Evolutionary conservation across 1,284 basidiomycete species (phyloP).

Genomic region (Heterobasidion occidentale): DNA sequence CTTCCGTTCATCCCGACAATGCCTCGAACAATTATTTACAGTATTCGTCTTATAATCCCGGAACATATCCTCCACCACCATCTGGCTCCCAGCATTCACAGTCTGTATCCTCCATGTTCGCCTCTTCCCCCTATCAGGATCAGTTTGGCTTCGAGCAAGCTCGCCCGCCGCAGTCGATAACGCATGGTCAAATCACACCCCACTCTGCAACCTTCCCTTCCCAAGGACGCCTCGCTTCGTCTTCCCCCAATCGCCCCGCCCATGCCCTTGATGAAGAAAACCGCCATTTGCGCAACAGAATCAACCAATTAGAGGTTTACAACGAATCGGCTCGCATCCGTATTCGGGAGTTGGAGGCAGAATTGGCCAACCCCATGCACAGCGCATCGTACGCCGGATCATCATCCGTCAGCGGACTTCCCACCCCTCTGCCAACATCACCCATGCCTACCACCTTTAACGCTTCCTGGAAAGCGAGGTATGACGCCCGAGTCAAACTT

Average conservation of each 20-base stretch:
- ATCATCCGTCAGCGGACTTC: constrained; percentile 18
- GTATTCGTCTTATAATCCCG: constrained; percentile 17
- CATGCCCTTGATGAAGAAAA: constrained; percentile 30
- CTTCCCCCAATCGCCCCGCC: constrained; percentile 17
- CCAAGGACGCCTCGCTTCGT: constrained; percentile 14
- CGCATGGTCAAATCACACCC: constrained; percentile 7
- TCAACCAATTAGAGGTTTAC: constrained; percentile 39
- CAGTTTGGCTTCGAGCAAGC: constrained; percentile 17
- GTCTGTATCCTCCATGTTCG: constrained; percentile 7
- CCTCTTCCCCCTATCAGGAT: constrained; percentile 17
- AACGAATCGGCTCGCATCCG: constrained; percentile 38
- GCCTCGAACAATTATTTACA: constrained; percentile 14
- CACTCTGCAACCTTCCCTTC: constrained; percentile 11
- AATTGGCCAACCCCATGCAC: constrained; percentile 25
- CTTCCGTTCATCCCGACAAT: constrained; percentile 7
- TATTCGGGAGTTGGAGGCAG: constrained; percentile 37
- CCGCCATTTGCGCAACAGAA: constrained; percentile 26
- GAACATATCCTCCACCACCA: constrained; percentile 17
- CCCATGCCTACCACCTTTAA: constrained; percentile 41
- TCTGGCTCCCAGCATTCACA: constrained; percentile 5
- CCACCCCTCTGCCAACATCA: constrained; percentile 31
- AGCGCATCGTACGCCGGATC: constrained; percentile 9
- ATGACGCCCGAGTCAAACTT: constrained; percentile 57
- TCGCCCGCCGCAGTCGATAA: constrained; percentile 6
- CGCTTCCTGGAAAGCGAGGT: constrained; percentile 59